Conservation (phyloP, 768 basidiomycete species). For the Chalciporus pseudorubinellus region DNA sequence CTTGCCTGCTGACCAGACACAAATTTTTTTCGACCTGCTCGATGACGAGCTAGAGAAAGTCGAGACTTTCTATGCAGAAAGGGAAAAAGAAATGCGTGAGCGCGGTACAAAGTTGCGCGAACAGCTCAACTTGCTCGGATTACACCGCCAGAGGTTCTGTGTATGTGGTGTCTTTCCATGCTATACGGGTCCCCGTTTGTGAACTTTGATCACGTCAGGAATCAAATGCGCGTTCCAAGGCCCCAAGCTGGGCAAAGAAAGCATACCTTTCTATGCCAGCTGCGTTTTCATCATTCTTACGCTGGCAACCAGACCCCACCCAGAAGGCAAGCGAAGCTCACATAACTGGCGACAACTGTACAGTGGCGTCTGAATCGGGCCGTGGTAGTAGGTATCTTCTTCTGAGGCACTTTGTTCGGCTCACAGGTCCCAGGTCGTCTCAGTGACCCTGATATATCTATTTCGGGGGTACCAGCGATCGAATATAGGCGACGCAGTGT, state of each 20-base stretch:
- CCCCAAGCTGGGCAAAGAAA: slow-evolving; percentile 14
- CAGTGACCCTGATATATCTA: background rate
- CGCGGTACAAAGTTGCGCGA: slow-evolving; percentile 49
- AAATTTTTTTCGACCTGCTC: slow-evolving; percentile 75
- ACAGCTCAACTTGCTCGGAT: slow-evolving; percentile 73
- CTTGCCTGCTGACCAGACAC: slow-evolving; percentile 57
- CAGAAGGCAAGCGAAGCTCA: background rate
- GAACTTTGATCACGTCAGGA: slow-evolving; percentile 12
- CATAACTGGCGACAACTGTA: background rate
- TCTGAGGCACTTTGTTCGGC: background rate
- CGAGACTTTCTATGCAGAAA: slow-evolving; percentile 73
- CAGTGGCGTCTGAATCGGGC: slow-evolving; percentile 15
- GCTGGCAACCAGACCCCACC: background rate
- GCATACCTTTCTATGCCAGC: slow-evolving; percentile 1
- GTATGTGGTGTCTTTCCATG: slow-evolving; percentile 36
- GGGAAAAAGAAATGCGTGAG: slow-evolving; percentile 60
- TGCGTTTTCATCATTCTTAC: slow-evolving; percentile 4
- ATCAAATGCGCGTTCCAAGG: slow-evolving; percentile 4
- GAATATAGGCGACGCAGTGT: background rate
- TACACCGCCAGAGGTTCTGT: slow-evolving; percentile 60
- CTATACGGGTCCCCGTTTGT: background rate
- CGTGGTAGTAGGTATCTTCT: slow-evolving; percentile 2
- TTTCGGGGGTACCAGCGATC: background rate
- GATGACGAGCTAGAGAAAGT: slow-evolving; percentile 84
- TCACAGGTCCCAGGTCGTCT: background rate